Evolutionary conservation across 768 basidiomycete genomes (phyloP).

Genomic region (Trametes gibbosa): DNA sequence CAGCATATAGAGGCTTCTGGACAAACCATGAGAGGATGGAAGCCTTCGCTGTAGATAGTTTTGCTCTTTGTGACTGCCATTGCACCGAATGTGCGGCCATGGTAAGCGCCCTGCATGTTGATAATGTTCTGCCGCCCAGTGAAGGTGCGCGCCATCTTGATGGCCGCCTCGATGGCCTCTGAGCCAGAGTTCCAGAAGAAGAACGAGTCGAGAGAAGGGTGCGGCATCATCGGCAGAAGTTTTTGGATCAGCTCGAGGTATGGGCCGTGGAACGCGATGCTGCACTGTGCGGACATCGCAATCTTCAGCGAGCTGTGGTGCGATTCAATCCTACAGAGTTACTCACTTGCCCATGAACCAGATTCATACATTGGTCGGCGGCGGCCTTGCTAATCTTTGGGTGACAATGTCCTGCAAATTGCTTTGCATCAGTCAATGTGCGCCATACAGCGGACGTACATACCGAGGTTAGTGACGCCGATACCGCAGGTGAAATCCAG

Average conservation of each 20-base stretch:
- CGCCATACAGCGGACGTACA: background rate
- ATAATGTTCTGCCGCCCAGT: slow-evolving; percentile 89
- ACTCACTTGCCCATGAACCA: slow-evolving; percentile 75
- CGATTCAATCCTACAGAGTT: too few species aligned
- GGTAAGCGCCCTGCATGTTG: slow-evolving; percentile 88
- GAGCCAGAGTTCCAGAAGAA: slow-evolving; percentile 98
- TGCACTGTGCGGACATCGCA: slow-evolving; percentile 62
- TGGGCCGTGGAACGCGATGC: slow-evolving; percentile 83
- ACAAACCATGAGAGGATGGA: slow-evolving; percentile 79
- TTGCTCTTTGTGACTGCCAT: slow-evolving; percentile 95
- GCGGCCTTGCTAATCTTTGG: slow-evolving; percentile 84
- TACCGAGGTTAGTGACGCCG: slow-evolving; percentile 82
- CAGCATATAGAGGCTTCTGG: background rate
- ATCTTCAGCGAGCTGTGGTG: background rate
- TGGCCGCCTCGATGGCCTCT: slow-evolving; percentile 85
- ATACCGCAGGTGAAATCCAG: slow-evolving; percentile 90
- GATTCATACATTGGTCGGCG: slow-evolving; percentile 79
- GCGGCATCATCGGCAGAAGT: slow-evolving; percentile 85
- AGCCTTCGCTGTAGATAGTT: slow-evolving; percentile 81
- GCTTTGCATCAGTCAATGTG: background rate
- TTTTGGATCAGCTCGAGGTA: slow-evolving; percentile 85
- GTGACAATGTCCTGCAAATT: slow-evolving; percentile 72
- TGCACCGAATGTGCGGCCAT: slow-evolving; percentile 90
- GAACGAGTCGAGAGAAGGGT: slow-evolving; percentile 89
- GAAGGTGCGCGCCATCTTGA: slow-evolving; percentile 80